Percentiles rank a stretch among this genome's conserved stretches.
Conservation (phyloP, 2,329 filamentous ascomycete genomes). For the Gaeumannomyces sp. region DNA sequence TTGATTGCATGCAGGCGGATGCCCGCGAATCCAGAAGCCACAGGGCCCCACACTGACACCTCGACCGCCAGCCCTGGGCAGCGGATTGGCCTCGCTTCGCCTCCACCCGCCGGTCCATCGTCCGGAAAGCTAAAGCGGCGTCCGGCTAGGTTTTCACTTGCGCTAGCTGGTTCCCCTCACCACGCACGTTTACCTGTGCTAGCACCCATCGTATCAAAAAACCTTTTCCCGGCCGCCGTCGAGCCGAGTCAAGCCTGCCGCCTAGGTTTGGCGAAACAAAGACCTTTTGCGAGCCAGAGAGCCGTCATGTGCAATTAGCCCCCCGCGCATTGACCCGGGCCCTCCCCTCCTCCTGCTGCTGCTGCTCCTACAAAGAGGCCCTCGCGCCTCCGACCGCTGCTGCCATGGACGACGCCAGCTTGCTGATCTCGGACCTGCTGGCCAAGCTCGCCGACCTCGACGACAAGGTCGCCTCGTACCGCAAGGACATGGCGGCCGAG, state of each 20-base stretch:
- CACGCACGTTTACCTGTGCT: background rate
- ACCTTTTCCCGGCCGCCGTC: background rate
- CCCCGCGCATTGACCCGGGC: background rate
- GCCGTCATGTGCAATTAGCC: slow-evolving; percentile 1
- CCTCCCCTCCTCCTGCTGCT: background rate
- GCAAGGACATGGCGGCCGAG: slow-evolving; percentile 49
- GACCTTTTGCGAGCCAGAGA: background rate
- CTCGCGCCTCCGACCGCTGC: background rate
- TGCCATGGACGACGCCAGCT: slow-evolving; percentile 42
- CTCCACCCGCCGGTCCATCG: background rate
- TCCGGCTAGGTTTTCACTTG: slow-evolving; percentile 1
- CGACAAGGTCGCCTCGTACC: slow-evolving; percentile 49
- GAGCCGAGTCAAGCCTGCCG: background rate
- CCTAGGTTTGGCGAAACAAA: background rate
- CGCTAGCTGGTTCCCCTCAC: background rate
- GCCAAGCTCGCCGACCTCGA: slow-evolving; percentile 51
- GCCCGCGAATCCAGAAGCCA: background rate
- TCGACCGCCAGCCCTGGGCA: background rate
- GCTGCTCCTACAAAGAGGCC: background rate
- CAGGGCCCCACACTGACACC: background rate
- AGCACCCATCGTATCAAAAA: slow-evolving; percentile 1
- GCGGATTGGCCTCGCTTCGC: background rate
- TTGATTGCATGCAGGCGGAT: background rate
- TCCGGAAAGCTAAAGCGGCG: background rate
- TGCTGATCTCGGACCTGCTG: slow-evolving; percentile 45